Evolutionary conservation across 108 stramenopile species (phyloP), one percentile per base, ranked within the genome.

Genomic region (Fistulifera pelliculosa): DNA sequence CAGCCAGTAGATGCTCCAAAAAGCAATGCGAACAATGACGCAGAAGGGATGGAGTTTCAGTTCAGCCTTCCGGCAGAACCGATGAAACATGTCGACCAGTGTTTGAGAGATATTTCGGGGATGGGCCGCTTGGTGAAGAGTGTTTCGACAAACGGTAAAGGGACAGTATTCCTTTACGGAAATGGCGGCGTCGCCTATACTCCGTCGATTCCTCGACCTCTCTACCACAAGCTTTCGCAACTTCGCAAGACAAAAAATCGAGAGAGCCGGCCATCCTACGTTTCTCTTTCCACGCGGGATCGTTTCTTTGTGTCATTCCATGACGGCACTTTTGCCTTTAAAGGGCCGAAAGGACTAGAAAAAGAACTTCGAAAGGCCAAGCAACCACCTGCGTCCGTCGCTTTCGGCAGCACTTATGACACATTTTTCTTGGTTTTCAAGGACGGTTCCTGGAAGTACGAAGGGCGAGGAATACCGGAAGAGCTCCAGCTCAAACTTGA

Each of bases 371-470:
- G 75, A 61, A 65, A 80, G 47, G 44, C 39, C 17, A 27, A 35
- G 2, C 47, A 65, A 49, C 51, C 55, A n/a, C 72, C 74, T 16
- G 58, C 60, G 23, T 74, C 73, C 18, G 75, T 90, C 27, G 68
- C 85, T 16, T 86, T 90, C 69, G 89, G 85, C 1, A 62, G 49
- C 12, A 65, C 74, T 10, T 74, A 71, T 43, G 83, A 86, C 28
- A 76, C 78, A 24, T 84, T 69, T 43, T 86, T 86, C 61, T 56
- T 86, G 1, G 85, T 90, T 0, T 69, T 80, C 41, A 52, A 69
- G 15, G 78, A 90, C 54, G 89, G 89, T 1, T 69, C 71, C 1
- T 90, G 89, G 85, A 73, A 89, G 66, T 77, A 63, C 41, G 66
- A 75, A 41, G 82, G 84, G 25, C 65, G 70, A 15, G 69, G 60